Evolutionary conservation across 495 filamentous ascomycete species (phyloP), one percentile per base, ranked within the genome.

Genomic region (Talaromyces trachyspermus): DNA sequence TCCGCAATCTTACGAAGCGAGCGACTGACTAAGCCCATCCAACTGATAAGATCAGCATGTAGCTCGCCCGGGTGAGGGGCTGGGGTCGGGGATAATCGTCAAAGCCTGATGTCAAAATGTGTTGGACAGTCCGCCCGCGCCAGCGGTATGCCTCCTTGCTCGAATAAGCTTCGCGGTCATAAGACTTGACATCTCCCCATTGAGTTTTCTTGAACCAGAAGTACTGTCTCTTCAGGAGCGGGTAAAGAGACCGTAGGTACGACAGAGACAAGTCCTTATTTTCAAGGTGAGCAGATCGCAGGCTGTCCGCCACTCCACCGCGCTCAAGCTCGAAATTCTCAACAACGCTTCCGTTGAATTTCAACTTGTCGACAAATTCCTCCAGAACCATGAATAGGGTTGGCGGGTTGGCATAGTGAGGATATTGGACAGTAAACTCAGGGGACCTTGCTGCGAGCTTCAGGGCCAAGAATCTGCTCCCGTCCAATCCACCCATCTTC

Each of bases 51-150:
- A 68, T 98, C 92, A 30, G 91, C 83, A 62, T 98, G 91, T 50
- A 98, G 77, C 77, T 98, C 92, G 58, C 90, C 94, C 2, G 92
- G 92, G 64, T 98, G 92, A n/a, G 92, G 92, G 92, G 92, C 57
- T 95, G 89, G 18, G 94, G 74, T 32, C 92, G 82, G 37, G 92
- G 92, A 61, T 97, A 97, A 64, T 98, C 92, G 58, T 98, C 92
- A 8, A 97, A 75, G 9, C 92, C 92, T 27, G 89, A 95, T 14
- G 92, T 92, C 48, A 98, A 72, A 50, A 92, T 84, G 61, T 97
- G 92, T 46, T 81, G 77, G 7, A 81, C 71, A 27, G 86, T 90
- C 32, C 94, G 88, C 54, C 92, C 92, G 42, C 94, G 85, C 92
- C 92, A 98, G 55, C 92, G 84, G 70, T 95, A 98, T 10, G 77